Base-by-base conservation (phyloP, 2,329 filamentous ascomycete species). In the Fusarium sp. region DNA sequence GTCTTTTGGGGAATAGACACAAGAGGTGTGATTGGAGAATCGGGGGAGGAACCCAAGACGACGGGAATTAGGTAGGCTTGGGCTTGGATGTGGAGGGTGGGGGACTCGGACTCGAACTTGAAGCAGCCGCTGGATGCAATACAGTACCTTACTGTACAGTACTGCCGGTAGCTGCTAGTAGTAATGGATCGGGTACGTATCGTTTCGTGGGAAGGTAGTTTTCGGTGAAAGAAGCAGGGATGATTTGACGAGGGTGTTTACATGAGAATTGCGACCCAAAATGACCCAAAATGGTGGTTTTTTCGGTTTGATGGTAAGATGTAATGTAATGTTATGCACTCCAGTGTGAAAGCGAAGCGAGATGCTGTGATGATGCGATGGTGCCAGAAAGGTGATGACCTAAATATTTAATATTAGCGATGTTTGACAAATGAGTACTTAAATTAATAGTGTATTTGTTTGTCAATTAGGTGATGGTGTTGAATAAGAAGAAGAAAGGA, bases 211-310 rank as follows among this genome's bases (percentile, higher is more conserved):
- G 41, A 70, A 65, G 53, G 61, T 61, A 40, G 56, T 63, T 74
- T 75, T 75, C 74, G 74, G 73, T 75, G 72, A 75, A 55, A 69
- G 66, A 65, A 49, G 73, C 71, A 72, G 69, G 71, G 71, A 67
- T 75, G 71, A 75, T 75, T 73, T 71, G 73, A 66, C 61, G 69
- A 61, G 61, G 61, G 55, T 34, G 55, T 54, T 54, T 52, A 49
- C 40, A 58, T 49, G 56, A 52, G 32, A 60, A 62, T 72, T 67
- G 61, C 54, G 58, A 61, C 64, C 67, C 49, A 63, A 67, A 62
- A 57, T 11, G 45, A 45, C n/a, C 24, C 27, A 25, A 29, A 32
- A 52, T 57, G 58, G 48, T 59, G 25, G 24, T 57, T 57, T 46
- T 29, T 57, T 40, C 48, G 24, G 42, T 48, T 37, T 41, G 41